phyloP scores from a whole-genome alignment of 768 basidiomycete species.

The Strobilomyces dryophilus region DNA sequence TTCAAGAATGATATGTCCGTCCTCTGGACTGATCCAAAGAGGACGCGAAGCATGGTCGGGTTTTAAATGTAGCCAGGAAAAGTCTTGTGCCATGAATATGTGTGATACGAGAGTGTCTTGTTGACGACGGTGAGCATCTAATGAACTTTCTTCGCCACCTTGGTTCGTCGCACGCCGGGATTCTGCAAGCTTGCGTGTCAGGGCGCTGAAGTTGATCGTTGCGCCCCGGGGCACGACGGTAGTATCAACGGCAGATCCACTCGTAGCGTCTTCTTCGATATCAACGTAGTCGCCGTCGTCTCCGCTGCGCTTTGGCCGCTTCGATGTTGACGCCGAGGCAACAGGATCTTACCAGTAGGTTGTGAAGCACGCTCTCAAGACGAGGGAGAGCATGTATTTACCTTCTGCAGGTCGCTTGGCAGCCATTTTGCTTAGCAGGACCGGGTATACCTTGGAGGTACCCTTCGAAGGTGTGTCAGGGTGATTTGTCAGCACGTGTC shows the following conservation, averaged over 20 bases:
- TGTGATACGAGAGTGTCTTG: constrained; percentile 76
- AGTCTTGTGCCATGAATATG: constrained; percentile 83
- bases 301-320: constrained; percentile 41
- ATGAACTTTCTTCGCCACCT: constrained; percentile 42
- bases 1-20: constrained; percentile 92
- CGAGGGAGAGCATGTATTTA: constrained; percentile 10
- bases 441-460: neutral
- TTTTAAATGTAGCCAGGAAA: constrained; percentile 83
- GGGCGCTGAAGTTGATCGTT: constrained; percentile 84
- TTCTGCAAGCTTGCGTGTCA: constrained; percentile 75
- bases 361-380: neutral
- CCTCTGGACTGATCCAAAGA: constrained; percentile 93
- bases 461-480: constrained; percentile 3
- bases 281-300: constrained; percentile 58
- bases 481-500: constrained; percentile 24
- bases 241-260: constrained; percentile 30
- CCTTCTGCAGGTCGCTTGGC: constrained; percentile 41
- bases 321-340: constrained; percentile 28
- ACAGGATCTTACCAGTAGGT: constrained; percentile 16
- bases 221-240: constrained; percentile 61
- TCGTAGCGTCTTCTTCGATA: constrained; percentile 50
- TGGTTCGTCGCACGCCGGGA: constrained; percentile 43
- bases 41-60: constrained; percentile 89
- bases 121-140: constrained; percentile 64
- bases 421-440: constrained; percentile 25